Evolutionary conservation across 805 yeast genomes (phyloP).

Genomic region (Metschnikowia chrysomelidarum): DNA sequence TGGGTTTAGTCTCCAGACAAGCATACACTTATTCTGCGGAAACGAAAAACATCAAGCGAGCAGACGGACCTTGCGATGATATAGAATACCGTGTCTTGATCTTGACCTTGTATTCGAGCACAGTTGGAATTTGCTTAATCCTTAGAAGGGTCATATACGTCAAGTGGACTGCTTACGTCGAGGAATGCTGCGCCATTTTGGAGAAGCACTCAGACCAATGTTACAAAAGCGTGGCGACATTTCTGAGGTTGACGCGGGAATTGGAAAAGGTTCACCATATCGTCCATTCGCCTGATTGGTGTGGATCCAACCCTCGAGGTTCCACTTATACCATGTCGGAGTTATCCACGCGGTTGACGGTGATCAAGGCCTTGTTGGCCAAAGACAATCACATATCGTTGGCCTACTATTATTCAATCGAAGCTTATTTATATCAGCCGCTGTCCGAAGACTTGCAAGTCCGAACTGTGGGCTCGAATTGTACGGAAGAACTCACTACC

Average conservation of each 20-base stretch:
- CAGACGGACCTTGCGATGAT: slow-evolving; percentile 21
- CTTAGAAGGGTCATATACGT: slow-evolving; percentile 61
- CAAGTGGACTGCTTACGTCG: slow-evolving; percentile 64
- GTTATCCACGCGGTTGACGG: slow-evolving; percentile 47
- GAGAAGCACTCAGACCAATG: slow-evolving; percentile 33
- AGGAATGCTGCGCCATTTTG: slow-evolving; percentile 54
- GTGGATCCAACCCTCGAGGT: slow-evolving; percentile 22
- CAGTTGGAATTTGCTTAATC: slow-evolving; percentile 64
- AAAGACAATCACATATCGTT: slow-evolving; percentile 39
- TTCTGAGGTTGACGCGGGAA: slow-evolving; percentile 56
- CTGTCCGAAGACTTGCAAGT: slow-evolving; percentile 24
- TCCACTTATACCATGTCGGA: slow-evolving; percentile 45
- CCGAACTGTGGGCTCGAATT: slow-evolving; percentile 5
- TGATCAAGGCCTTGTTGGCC: slow-evolving; percentile 38
- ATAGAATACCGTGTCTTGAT: slow-evolving; percentile 52
- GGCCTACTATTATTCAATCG: slow-evolving; percentile 59
- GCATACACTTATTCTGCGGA: slow-evolving; percentile 18
- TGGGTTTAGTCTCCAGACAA: slow-evolving; percentile 64
- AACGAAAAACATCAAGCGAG: slow-evolving; percentile 9
- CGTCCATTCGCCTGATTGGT: slow-evolving; percentile 39
- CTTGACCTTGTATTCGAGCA: slow-evolving; percentile 56
- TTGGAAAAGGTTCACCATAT: slow-evolving; percentile 60
- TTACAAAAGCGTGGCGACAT: slow-evolving; percentile 48
- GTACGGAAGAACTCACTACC: slow-evolving; percentile 20
- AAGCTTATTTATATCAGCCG: slow-evolving; percentile 67